Evolutionary conservation across 2,329 filamentous ascomycete genomes (phyloP), one percentile per base, ranked within the genome.

Genomic region (Aspergillus sclerotialis): DNA sequence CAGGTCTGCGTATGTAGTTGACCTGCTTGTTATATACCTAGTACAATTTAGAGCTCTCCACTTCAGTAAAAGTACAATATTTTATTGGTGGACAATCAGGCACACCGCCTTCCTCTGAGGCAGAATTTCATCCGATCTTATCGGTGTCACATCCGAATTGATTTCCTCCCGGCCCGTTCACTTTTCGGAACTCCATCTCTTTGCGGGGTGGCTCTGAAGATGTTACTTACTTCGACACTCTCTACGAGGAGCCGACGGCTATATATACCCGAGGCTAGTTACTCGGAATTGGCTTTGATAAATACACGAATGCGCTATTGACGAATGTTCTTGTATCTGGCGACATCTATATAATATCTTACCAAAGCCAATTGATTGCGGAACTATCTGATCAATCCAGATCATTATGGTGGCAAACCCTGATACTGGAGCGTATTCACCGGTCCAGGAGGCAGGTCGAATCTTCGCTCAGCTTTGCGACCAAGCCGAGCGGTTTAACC

Each of bases 381-480:
- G n/a, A n/a, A n/a, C n/a, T n/a, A n/a, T n/a, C n/a, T n/a, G n/a
- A n/a, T n/a, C n/a, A n/a, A n/a, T n/a, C n/a, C n/a, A n/a, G n/a
- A n/a, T n/a, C n/a, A n/a, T n/a, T n/a, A n/a, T n/a, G n/a, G n/a
- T n/a, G n/a, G 42, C 36, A 36, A 41, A 31, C 9, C 30, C 30
- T 11, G n/a, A n/a, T n/a, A n/a, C n/a, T n/a, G n/a, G n/a, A n/a
- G 27, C 34, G 12, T 62, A 62, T 36, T 62, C 58, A 13, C 56
- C 58, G 10, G 46, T 58, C 23, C 45, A 46, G 14, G 61, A 64
- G 49, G 49, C 58, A 4, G 48, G 49, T n/a, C 56, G 54, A 19
- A 63, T 64, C 37, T 61, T 63, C 35, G 49, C 50, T 7, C 33
- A 48, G 9, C 53, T 64, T 3, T 63, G 55, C 35, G 50, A 53